Base-by-base conservation (phyloP, 2,329 filamentous ascomycete genomes). In the Berkeleyomyces rouxiae region DNA sequence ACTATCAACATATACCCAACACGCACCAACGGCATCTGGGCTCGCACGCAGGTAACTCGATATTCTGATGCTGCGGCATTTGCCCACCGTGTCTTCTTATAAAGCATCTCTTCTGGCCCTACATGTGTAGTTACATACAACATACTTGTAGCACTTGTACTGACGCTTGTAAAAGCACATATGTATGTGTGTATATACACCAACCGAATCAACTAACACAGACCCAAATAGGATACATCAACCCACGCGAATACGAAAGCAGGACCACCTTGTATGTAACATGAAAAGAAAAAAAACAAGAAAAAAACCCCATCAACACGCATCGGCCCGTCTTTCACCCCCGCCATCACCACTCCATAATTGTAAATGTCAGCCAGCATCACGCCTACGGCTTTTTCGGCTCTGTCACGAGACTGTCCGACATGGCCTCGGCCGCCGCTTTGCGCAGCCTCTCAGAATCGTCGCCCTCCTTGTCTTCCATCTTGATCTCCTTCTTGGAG, bases 381-480 rank as follows among this genome's bases (percentile, higher is more conserved):
- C 40, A 40, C 36, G 37, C 39, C 16, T 53, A 51, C 6, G 13
- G 40, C 53, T 61, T 61, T 66, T 72, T 72, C 66, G 75, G 71
- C 23, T 69, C 67, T 47, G 76, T 75, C 47, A 81, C 77, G 64
- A 82, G 69, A 65, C 75, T 81, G 46, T 82, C 80, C 7, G 78
- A 74, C 79, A 82, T 82, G 11, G 80, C 80, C 70, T 82, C 80
- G 9, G 79, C 79, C 36, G 85, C 83, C 1, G 82, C 83, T 71
- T 85, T 80, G 76, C 84, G 86, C 69, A 84, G 72, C 69, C 79
- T 80, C 69, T 84, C 85, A 66, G 71, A 78, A 63, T 86, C 81
- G 61, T 83, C 80, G 67, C 77, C 69, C 37, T 79, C 76, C 69
- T 80, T 79, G 64, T 84, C 78, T 69, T 81, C 78, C 69, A 77